Conservation (phyloP, 1,139 yeast genomes). For the Nadsonia commutata region DNA sequence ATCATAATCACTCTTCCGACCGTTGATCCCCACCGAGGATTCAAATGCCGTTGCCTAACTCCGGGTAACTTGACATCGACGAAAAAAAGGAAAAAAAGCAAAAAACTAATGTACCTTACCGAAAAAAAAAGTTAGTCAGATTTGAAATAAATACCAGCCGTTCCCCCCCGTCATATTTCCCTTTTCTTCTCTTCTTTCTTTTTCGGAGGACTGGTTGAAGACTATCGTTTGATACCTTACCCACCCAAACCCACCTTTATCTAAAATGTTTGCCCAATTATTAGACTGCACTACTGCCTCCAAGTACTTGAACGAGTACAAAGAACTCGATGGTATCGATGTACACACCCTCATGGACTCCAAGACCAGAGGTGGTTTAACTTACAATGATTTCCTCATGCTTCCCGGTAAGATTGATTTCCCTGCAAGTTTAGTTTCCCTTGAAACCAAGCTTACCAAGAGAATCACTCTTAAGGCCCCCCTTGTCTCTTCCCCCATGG, state of each 20-base stretch:
- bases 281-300: conserved; percentile 51
- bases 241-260: neutral
- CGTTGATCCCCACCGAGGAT: neutral
- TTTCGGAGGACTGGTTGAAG: neutral
- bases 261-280: conserved; percentile 4
- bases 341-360: conserved; percentile 83
- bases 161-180: neutral
- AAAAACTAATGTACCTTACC: neutral
- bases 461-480: conserved; percentile 86
- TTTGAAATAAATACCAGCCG: neutral
- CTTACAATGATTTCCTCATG: conserved; percentile 90
- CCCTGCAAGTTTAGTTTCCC: conserved; percentile 60
- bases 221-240: neutral
- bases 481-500: conserved; percentile 97
- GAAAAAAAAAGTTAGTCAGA: neutral
- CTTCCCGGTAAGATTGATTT: conserved; percentile 91
- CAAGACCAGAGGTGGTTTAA: conserved; percentile 80
- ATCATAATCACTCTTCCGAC: neutral
- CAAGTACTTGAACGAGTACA: conserved; percentile 49
- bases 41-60: neutral
- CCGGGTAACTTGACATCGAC: too few species aligned
- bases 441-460: conserved; percentile 81
- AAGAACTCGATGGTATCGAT: conserved; percentile 71
- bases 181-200: neutral
- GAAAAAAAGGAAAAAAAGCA: too few species aligned